Base-by-base conservation (phyloP, 805 yeast species). In the Isabelozyma rhagii region DNA sequence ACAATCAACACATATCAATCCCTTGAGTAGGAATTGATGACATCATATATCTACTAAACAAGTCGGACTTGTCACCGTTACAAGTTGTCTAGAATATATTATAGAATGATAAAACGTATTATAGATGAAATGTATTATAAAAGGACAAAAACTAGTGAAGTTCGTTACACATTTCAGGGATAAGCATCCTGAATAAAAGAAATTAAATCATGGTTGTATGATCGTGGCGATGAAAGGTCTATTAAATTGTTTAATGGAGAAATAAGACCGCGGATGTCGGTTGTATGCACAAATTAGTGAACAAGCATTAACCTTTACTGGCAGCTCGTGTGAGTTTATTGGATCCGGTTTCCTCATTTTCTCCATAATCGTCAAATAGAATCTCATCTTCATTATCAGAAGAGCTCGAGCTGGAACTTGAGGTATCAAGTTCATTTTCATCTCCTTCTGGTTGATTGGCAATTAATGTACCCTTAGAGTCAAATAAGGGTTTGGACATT, bases 401-500 rank as follows among this genome's bases (percentile, higher is more conserved):
- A 9, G 65, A 60, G 45, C 68, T 61, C 38, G 68, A 61, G 51
- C 68, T 60, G 11, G 67, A 57, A 18, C 45, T 52, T 40, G 43
- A 68, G 63, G 5, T 61, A 59, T 21, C 25, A n/a, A 58, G 51
- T 29, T 60, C 64, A 31, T 60, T 64, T 4, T 58, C 64, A 6
- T 57, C 60, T 34, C 46, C 48, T 34, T 47, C 48, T 9, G 36
- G 18, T 43, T 48, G 25, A 53, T 54, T 29, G 44, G 50, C 14
- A 49, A 31, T 31, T 13, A 31, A 31, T 13, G 61, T 54, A 8
- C 67, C 67, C 5, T 59, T 54, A 9, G 80, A 69, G 54, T 78
- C 82, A 59, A 86, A 85, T 48, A 85, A 64, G 5, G 89, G 85
- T 57, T 84, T 81, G 21, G 77, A 74, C 61, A 81, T 84, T 47